phyloP scores from a whole-genome alignment of 768 basidiomycete genomes.

The Cubamyces lactineus region DNA sequence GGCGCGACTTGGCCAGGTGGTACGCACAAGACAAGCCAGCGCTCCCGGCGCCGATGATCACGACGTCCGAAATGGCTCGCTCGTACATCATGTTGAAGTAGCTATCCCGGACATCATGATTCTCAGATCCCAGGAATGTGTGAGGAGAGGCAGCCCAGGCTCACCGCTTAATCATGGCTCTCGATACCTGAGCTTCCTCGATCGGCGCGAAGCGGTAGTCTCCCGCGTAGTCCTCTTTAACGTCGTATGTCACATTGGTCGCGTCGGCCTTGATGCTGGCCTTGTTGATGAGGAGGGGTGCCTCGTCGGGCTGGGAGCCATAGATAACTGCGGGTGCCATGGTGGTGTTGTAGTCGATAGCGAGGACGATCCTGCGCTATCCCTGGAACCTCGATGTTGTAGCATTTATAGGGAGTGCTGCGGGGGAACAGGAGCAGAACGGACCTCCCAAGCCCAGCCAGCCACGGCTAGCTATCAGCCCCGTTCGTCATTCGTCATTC shows the following conservation, averaged over 20 bases:
- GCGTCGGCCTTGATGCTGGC: slow-evolving; percentile 21
- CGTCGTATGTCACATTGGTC: slow-evolving; percentile 37
- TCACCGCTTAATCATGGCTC: slow-evolving; percentile 76
- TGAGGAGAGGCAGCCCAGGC: not conserved
- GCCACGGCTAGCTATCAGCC: not conserved
- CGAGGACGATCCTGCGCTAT: not conserved
- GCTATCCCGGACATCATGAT: slow-evolving; percentile 37
- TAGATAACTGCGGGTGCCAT: slow-evolving; percentile 46
- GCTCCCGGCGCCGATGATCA: slow-evolving; percentile 72
- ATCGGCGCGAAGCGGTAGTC: slow-evolving; percentile 73
- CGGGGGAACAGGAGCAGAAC: not conserved
- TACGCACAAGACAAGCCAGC: slow-evolving; percentile 76
- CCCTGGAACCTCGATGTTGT: not conserved
- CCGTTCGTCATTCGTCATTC: not conserved
- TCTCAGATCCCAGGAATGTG: not conserved
- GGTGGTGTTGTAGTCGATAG: slow-evolving; percentile 11
- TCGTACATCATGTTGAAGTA: slow-evolving; percentile 79
- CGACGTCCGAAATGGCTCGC: slow-evolving; percentile 73
- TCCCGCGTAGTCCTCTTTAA: slow-evolving; percentile 61
- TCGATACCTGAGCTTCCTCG: slow-evolving; percentile 73
- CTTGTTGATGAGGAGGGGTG: slow-evolving; percentile 32
- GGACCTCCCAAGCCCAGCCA: not conserved
- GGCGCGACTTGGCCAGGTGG: slow-evolving; percentile 65
- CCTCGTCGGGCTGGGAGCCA: slow-evolving; percentile 29
- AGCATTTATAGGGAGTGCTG: slow-evolving; percentile 12